Conservation (phyloP, 2,329 filamentous ascomycete genomes). For the Nigrospora oryzae region DNA sequence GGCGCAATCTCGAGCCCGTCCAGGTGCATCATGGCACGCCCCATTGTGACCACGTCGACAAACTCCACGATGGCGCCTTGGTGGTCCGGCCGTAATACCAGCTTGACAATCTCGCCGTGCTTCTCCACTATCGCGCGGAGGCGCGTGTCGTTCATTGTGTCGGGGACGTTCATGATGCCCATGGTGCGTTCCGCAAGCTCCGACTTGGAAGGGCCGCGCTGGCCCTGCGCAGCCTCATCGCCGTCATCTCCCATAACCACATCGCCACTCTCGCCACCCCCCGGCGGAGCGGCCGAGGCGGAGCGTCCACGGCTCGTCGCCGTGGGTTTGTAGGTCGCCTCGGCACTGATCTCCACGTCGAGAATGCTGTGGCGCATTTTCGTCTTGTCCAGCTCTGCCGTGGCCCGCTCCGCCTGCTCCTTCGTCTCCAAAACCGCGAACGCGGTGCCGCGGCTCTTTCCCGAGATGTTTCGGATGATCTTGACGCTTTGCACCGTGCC, state of each 20-base stretch:
- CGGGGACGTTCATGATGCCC: constrained; percentile 76
- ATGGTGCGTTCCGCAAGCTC: constrained; percentile 62
- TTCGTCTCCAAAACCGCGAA: constrained; percentile 71
- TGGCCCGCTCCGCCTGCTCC: constrained; percentile 56
- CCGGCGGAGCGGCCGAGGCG: constrained; percentile 24
- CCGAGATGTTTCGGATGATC: constrained; percentile 58
- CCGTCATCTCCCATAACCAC: constrained; percentile 25
- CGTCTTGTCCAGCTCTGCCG: constrained; percentile 59
- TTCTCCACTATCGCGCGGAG: constrained; percentile 65
- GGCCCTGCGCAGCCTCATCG: constrained; percentile 6
- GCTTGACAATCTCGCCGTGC: constrained; percentile 63
- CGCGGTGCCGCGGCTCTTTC: constrained; percentile 66
- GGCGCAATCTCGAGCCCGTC: constrained; percentile 45
- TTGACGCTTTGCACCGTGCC: constrained; percentile 68
- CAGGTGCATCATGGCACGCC: constrained; percentile 57
- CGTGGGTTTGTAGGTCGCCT: constrained; percentile 46
- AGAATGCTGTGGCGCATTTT: constrained; percentile 62
- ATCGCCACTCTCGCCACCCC: constrained; percentile 28
- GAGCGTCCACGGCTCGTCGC: constrained; percentile 32
- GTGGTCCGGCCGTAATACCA: constrained; percentile 73
- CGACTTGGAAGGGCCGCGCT: constrained; percentile 28
- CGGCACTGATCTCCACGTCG: constrained; percentile 52
- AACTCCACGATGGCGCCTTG: constrained; percentile 85
- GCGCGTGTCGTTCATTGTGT: constrained; percentile 85
- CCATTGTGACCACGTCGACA: constrained; percentile 58